Conservation (phyloP, 176 grass and related monocot species). For the Carex littledalei region DNA sequence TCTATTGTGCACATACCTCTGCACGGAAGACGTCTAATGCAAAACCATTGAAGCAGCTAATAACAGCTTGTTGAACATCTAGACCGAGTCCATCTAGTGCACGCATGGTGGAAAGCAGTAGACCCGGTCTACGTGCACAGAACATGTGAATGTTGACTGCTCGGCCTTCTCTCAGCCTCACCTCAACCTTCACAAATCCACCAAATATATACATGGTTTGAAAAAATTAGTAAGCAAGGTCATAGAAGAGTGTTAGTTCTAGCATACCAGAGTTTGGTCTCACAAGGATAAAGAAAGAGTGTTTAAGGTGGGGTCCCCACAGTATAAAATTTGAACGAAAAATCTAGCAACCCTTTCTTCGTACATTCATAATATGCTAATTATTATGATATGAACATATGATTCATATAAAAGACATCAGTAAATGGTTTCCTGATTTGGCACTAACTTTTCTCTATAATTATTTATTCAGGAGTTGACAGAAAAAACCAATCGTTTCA, state of each 20-base stretch:
- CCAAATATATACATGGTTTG: background rate
- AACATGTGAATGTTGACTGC: constrained; percentile 95
- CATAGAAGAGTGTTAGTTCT: background rate
- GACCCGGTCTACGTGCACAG: constrained; percentile 73
- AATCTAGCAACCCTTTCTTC: background rate
- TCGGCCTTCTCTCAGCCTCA: constrained; percentile 75
- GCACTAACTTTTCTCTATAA: background rate
- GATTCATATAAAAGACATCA: background rate
- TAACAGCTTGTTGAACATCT: constrained; percentile 89
- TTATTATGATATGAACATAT: background rate
- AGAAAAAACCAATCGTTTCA: background rate
- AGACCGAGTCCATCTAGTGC: constrained; percentile 84
- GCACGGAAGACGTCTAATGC: constrained; percentile 84
- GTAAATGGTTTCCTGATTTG: background rate
- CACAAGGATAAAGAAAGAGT: background rate
- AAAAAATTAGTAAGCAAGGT: background rate
- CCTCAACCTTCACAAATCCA: constrained; percentile 61
- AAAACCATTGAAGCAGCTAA: constrained; percentile 97
- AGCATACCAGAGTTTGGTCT: background rate
- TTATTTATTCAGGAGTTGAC: background rate
- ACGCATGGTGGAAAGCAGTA: constrained; percentile 75
- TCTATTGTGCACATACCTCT: constrained; percentile 47
- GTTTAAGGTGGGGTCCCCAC: background rate
- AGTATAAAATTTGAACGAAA: background rate
- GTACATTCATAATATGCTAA: background rate